phyloP scores from a whole-genome alignment of 306 rosid genomes.

The Canavalia ensiformis region DNA sequence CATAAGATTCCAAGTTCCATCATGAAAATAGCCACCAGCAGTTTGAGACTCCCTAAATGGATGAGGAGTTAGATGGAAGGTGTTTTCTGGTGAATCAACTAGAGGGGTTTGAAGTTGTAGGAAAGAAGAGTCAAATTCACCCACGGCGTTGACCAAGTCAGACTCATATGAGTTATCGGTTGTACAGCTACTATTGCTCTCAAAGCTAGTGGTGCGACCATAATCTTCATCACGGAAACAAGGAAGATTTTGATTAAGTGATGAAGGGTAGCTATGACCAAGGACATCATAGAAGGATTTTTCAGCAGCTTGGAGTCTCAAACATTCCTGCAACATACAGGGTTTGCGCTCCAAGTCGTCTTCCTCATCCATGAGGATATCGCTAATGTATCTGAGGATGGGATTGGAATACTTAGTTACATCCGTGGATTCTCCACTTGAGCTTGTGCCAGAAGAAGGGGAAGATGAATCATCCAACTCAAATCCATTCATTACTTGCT shows the following conservation, averaged over 20 bases:
- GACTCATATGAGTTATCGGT: slow-evolving; percentile 49
- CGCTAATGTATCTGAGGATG: slow-evolving; percentile 70
- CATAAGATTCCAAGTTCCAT: slow-evolving; percentile 44
- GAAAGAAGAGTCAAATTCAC: slow-evolving; percentile 42
- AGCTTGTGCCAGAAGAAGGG: slow-evolving; percentile 51
- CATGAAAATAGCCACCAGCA: slow-evolving; percentile 23
- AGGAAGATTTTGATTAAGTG: slow-evolving; percentile 24
- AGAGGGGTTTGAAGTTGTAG: slow-evolving; percentile 31
- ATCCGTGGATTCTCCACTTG: slow-evolving; percentile 54
- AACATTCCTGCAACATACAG: slow-evolving; percentile 80
- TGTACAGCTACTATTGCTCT: slow-evolving; percentile 47
- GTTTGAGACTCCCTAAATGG: slow-evolving; percentile 37
- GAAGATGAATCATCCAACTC: slow-evolving; percentile 46
- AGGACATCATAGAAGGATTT: slow-evolving; percentile 82
- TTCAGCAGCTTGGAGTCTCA: slow-evolving; percentile 87
- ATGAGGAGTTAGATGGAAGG: slow-evolving; percentile 36
- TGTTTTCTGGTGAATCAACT: slow-evolving; percentile 41
- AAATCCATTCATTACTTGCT: slow-evolving; percentile 42
- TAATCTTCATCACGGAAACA: slow-evolving; percentile 29
- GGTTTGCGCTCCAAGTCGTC: slow-evolving; percentile 71
- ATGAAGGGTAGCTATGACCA: slow-evolving; percentile 55
- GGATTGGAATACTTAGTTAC: slow-evolving; percentile 53
- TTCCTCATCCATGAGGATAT: slow-evolving; percentile 87
- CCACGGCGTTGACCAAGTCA: slow-evolving; percentile 38
- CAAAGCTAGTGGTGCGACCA: slow-evolving; percentile 40